Evolutionary conservation across 169 alveolate genomes (phyloP), one percentile per base, ranked within the genome.

Genomic region (Eimeria tenella): DNA sequence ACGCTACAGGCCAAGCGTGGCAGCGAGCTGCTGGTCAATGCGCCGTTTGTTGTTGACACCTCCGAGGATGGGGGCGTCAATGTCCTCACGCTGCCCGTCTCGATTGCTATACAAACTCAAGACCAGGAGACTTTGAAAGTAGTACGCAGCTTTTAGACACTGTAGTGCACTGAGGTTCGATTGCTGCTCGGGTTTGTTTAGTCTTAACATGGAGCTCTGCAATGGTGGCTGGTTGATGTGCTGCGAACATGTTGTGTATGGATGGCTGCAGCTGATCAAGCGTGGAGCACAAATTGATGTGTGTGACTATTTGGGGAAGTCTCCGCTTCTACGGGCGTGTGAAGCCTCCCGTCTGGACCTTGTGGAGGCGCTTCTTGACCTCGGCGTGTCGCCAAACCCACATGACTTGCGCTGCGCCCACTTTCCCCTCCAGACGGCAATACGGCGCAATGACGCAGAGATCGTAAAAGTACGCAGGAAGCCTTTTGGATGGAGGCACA

Each of bases 271-370:
- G 94, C 95, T 97, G 79, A 83, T 97, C 23, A 96, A 95, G 75
- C 92, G 98, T 63, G 98, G 98, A 15, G 98, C 98, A 31, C 95
- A 97, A 79, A 94, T 97, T 42, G 98, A 97, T 87, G 95, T 97
- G 4, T 97, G 98, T 96, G 98, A 97, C 94, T 96, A 96, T 86
- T 77, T 97, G 90, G 98, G 98, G 25, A 97, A 97, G 77, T 96
- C 98, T 3, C 98, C 98, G 65, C 90, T 97, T 42, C 96, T 95
- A 49, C 96, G 93, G 58, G 98, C 98, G 15, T 97, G 98, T 74
- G 98, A 97, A 90, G 91, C 95, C 89, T 97, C 96, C 15, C 77
- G 97, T 55, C 82, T 93, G 50, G 97, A 95, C 42, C 96, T 97
- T 63, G 98, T 96, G 31, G 97, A 96, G 89, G 95, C 95, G 21